Evolutionary conservation across 1,139 yeast species (phyloP), one percentile per base, ranked within the genome.

Genomic region (Sugiyamaella japonica): DNA sequence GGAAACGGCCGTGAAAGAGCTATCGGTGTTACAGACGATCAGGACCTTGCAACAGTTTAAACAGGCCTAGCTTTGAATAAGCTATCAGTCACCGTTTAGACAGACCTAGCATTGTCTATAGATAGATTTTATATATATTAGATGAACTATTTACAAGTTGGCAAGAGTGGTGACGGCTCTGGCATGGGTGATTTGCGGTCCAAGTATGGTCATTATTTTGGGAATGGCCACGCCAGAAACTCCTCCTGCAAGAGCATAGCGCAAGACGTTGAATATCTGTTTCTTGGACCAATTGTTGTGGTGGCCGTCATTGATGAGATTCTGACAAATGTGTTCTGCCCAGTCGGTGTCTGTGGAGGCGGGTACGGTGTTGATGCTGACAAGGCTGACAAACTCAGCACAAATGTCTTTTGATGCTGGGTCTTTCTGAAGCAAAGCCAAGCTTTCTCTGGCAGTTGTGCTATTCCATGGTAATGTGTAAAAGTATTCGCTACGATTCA

Each of bases 191-290:
- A 50, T 82, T 9, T 74, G 70, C 1, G 65, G 55, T 0, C 95
- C 93, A 12, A 89, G 63, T 4, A 86, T 65, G 0, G 77, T 78
- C 20, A 85, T 67, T 43, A 88, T 72, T 6, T 76, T 72, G 0
- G 90, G 88, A 6, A 90, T 73, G 12, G 85, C 81, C 20, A 85
- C 74, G 0, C 97, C 97, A 0, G 96, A 77, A 4, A 74, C 73
- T 2, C 85, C 81, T 0, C 90, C 96, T 7, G 90, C 77, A n/a
- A 89, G 67, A 0, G 93, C 93, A 61, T 76, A 83, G 55, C 97
- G 76, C 9, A 89, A 67, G 0, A 84, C 70, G 62, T 81, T 84
- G 64, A 82, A 88, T 0, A 88, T 70, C 13, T 76, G 73, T 37
- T 59, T 62, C 54, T 62, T 64, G n/a, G 59, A 34, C 49, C 49